Evolutionary conservation across 2,329 filamentous ascomycete species (phyloP), one percentile per base, ranked within the genome.

Genomic region (Alternaria solani): DNA sequence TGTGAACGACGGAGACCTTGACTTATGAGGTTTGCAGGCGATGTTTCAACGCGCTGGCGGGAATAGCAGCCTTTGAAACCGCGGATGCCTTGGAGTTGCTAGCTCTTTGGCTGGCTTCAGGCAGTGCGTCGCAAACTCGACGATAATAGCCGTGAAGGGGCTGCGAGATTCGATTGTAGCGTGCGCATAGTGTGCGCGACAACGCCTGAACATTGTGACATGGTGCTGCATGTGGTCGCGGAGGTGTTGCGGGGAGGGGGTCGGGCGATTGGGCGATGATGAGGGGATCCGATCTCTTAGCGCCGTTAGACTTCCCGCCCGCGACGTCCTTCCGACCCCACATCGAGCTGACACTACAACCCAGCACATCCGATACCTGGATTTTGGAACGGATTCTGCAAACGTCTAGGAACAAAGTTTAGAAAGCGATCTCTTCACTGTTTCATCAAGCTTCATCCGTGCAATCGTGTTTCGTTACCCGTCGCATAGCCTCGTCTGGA

Each of bases 261-360:
- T n/a, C 53, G 41, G 30, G 61, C 41, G 46, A 55, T 61, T 48
- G 56, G 47, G 16, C 39, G 36, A 28, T 16, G 4, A 26, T 61
- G 63, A 63, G 63, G 63, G 61, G 63, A 65, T 32, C 63, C 63
- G 63, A 58, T 28, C 20, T 26, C 41, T 47, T 36, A 36, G 43
- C 48, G 38, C 25, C 14, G 0, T 34, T 28, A 39, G 44, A 42
- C 48, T 32, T 57, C 54, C 54, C 57, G 38, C 36, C 18, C 34
- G 32, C 48, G 18, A 42, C 32, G 34, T 7, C 18, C 49, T 43
- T 47, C 53, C 18, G 14, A 30, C 54, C 20, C 54, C 46, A 49
- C 36, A 49, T 65, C 49, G 51, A 28, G 43, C 36, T 42, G n/a
- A 30, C 36, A 9, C 43, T 30, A 32, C 18, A n/a, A 25, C 5